A percentile compares a stretch with the other conserved stretches of the same genome.
Conservation (phyloP, 495 filamentous ascomycete species). For the Achaetomiella virescens region DNA sequence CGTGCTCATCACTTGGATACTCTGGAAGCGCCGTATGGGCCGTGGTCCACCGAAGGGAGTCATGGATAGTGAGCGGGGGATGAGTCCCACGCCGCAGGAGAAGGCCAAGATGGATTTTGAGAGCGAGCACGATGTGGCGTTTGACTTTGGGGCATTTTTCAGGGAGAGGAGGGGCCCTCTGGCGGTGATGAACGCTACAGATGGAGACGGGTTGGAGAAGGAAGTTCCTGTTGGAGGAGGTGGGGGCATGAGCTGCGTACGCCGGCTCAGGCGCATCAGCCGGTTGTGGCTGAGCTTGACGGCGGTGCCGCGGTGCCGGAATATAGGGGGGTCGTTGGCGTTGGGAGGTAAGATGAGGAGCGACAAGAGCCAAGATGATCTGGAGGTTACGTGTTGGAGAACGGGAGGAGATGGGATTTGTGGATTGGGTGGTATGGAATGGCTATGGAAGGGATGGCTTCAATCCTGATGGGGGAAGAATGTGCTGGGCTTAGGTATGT, state of each 20-base stretch:
- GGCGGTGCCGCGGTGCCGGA: background rate
- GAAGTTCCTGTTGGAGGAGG: background rate
- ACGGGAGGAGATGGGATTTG: no score
- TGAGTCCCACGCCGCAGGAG: slow-evolving; percentile 5
- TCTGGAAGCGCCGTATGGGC: slow-evolving; percentile 22
- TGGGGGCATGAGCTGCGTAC: no score
- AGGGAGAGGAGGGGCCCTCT: background rate
- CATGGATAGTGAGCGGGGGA: background rate
- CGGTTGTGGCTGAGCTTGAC: background rate
- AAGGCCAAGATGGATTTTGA: slow-evolving; percentile 24
- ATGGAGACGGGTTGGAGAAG: background rate
- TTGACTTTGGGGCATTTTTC: slow-evolving; percentile 24
- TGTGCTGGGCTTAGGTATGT: no score
- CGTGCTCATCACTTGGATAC: background rate
- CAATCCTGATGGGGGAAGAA: background rate
- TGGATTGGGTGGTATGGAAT: no score
- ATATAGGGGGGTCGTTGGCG: slow-evolving; percentile 7
- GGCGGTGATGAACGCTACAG: background rate
- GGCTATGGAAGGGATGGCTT: background rate
- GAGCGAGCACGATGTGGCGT: slow-evolving; percentile 24
- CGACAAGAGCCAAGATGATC: background rate
- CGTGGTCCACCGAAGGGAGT: background rate
- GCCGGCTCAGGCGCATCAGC: background rate
- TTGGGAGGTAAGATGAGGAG: background rate
- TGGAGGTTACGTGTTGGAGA: no score